These are phyloP conservation scores for Samsoniella hepiali DNA, from an alignment of 2,329 filamentous ascomycete genomes.

Conservation along the genomic window DNA sequence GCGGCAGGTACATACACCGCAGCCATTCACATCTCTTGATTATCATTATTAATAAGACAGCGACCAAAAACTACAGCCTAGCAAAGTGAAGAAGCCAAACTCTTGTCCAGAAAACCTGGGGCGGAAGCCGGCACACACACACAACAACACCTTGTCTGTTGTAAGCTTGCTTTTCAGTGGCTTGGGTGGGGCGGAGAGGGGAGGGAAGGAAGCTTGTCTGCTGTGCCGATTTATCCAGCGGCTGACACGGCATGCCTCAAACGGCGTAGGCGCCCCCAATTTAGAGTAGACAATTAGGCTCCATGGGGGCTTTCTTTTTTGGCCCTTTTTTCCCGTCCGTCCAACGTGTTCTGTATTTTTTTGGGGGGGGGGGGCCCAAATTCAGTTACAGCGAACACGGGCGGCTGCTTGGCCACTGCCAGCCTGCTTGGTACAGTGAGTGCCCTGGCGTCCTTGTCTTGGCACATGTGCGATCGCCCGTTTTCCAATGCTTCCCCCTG, in stretches of 20 bases:
- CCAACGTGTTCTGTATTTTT: no score
- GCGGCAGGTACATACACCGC: no score
- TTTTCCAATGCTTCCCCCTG: no score
- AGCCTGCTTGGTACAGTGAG: no score
- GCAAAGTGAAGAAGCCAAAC: no score
- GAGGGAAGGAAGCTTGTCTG: no score
- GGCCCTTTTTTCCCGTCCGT: no score
- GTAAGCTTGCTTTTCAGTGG: conserved; percentile 19
- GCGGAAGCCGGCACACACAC: conserved; percentile 15
- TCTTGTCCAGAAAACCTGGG: conserved; percentile 8
- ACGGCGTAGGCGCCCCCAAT: not conserved
- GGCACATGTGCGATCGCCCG: not conserved
- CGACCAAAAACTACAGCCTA: not conserved
- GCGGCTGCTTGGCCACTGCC: no score
- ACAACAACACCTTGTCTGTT: conserved; percentile 17
- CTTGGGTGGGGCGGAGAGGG: not conserved
- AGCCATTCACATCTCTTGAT: not conserved
- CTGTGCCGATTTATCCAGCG: conserved; percentile 21
- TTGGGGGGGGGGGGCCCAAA: no score
- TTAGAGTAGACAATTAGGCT: conserved; percentile 1
- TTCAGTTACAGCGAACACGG: no score
- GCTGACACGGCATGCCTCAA: conserved; percentile 17
- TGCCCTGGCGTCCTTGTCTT: not conserved
- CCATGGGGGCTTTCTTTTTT: no score
- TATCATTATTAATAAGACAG: not conserved